Base-by-base conservation (phyloP, 1,284 basidiomycete genomes). In the Cutaneotrichosporon cavernicola region DNA sequence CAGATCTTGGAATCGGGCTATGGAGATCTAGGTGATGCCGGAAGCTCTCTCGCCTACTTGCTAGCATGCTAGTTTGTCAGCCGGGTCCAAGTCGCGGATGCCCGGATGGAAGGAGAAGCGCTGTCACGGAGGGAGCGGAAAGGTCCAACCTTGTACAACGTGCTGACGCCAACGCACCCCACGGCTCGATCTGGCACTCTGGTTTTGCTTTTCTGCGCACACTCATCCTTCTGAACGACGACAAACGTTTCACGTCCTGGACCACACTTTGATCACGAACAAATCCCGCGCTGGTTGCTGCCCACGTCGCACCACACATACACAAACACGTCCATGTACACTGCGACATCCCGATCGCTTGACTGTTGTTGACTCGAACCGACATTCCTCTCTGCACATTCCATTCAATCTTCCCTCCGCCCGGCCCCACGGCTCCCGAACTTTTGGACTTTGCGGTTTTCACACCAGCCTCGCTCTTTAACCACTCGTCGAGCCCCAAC, bases 401-500 rank as follows among this genome's bases (percentile, higher is more conserved):
- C 36, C 36, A 13, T 13, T 36, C 36, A 13, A 36, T 32, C 7
- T 14, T 52, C 50, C 11, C 50, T 4, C 8, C 18, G 46, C 46
- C 26, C 21, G 49, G 49, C 49, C 49, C 49, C 21, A 11, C 26
- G 26, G 26, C 26, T 26, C 34, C 34, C 34, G 34, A 8, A 36
- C 34, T 36, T 8, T 36, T 8, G 34, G 4, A 18, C 43, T 18
- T 46, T 18, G 43, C 31, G 11, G 18, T 31, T 31, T 31, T 34
- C 51, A 53, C 51, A 32, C 14, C 66, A 81, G 80, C 78, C 10
- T 78, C 75, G 2, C 70, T 82, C 40, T 82, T 82, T 72, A 82
- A 82, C 62, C 81, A 82, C 62, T 81, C 80, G 46, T 66, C 77
- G 0, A 63, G 64, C 4, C 81, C 81, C 2, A 82, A 81, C 66